phyloP scores from a whole-genome alignment of 2,329 filamentous ascomycete species.

The Cercospora zeina region DNA sequence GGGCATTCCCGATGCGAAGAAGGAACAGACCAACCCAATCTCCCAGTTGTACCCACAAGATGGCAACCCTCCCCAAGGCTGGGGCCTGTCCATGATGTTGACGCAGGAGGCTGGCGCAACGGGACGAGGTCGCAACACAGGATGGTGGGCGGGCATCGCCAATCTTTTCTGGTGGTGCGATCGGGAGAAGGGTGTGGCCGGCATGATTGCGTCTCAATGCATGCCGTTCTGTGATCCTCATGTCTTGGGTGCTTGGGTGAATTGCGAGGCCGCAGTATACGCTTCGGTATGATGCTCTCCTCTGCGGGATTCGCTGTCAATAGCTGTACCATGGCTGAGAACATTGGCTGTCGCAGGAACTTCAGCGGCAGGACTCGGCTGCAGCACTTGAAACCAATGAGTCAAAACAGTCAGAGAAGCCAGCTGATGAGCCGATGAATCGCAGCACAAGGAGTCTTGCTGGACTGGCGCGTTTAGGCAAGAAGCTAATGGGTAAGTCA shows the following conservation, averaged over 20 bases:
- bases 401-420: not conserved
- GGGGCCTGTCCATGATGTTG: slow-evolving; percentile 54
- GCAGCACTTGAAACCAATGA: not conserved
- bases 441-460: not conserved
- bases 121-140: slow-evolving; percentile 40
- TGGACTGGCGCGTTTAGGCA: not conserved
- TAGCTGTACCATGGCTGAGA: slow-evolving; percentile 11
- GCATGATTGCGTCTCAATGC: slow-evolving; percentile 43
- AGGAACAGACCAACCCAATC: slow-evolving; percentile 41
- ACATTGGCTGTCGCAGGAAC: slow-evolving; percentile 9
- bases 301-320: not conserved
- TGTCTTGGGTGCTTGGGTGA: slow-evolving; percentile 27
- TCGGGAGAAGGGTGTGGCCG: slow-evolving; percentile 42
- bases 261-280: slow-evolving; percentile 21
- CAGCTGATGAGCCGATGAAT: not conserved
- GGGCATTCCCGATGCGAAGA: slow-evolving; percentile 39
- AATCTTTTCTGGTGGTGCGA: slow-evolving; percentile 45
- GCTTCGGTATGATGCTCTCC: slow-evolving; percentile 13
- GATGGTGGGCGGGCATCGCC: slow-evolving; percentile 42
- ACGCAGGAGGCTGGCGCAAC: slow-evolving; percentile 41
- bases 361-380: not conserved
- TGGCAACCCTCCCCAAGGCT: slow-evolving; percentile 60
- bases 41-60: slow-evolving; percentile 43
- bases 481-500: not conserved
- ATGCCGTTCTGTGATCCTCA: slow-evolving; percentile 42